Base-by-base conservation (phyloP, 352 stramenopile species). In the Pilasporangium apinafurcum region DNA sequence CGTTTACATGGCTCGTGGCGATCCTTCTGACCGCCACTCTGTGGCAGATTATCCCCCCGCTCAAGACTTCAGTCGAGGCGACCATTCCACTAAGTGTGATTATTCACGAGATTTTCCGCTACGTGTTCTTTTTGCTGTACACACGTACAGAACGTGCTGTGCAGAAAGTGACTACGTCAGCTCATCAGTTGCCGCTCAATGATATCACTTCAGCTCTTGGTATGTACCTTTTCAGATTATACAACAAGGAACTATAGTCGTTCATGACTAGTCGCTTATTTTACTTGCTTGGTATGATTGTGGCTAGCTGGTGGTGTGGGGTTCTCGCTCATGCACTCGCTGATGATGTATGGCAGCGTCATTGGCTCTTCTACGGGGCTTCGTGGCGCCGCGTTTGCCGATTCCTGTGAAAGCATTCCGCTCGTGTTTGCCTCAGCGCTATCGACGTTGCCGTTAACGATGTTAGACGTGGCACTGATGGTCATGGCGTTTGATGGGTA, bases 261-360 rank as follows among this genome's bases (percentile, higher is more conserved):
- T n/a, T n/a, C n/a, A n/a, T n/a, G n/a, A n/a, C n/a, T n/a, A n/a
- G n/a, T n/a, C n/a, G n/a, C n/a, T n/a, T 9, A 1, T 29, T 17
- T 27, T 12, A n/a, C 1, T 9, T 33, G 31, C n/a, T 2, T 47
- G 5, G 31, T 48, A 6, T 38, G 8, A 39, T 8, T 41, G 24
- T 53, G 1, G 52, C n/a, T 56, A 83, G 81, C 81, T 12, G 76
- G 71, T 22, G 81, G 81, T 34, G 78, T 93, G 12, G 81, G 81
- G 31, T 93, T 88, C 53, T 65, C 74, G 13, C 27, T 91, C 45
- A 93, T 93, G 81, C 81, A 89, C 53, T 62, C 78, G 39, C 55
- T 90, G 29, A 83, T 93, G 57, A 84, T 93, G 68, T 93, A 87
- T 41, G 82, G 82, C 47, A 90, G 72, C 36, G 53, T 93, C 29